Conservation (phyloP, 2,329 filamentous ascomycete genomes). For the Thelonectria olida region DNA sequence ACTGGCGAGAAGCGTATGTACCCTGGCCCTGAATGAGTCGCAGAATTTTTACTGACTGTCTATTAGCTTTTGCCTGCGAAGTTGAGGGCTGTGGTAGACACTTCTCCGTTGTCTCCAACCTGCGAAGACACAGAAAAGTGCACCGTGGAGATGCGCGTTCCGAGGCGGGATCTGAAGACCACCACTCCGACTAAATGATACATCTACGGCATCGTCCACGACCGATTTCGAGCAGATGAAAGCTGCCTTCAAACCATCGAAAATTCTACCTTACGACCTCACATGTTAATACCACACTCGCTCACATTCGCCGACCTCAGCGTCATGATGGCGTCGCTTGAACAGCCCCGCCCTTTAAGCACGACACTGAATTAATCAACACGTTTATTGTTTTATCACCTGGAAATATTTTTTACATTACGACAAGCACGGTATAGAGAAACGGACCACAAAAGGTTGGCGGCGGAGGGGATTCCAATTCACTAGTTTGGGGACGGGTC, state of each 20-base stretch:
- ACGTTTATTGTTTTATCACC: conserved; percentile 30
- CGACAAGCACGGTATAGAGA: conserved; percentile 41
- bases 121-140: conserved; percentile 93
- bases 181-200: conserved; percentile 64
- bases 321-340: conserved; percentile 10
- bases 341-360: conserved; percentile 11
- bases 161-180: conserved; percentile 70
- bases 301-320: conserved; percentile 3
- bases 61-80: conserved; percentile 87
- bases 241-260: background rate
- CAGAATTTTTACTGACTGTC: conserved; percentile 19
- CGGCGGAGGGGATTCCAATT: conserved; percentile 31
- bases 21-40: background rate
- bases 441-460: conserved; percentile 38
- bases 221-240: background rate
- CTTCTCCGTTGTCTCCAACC: conserved; percentile 96
- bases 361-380: conserved; percentile 26
- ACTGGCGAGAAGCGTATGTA: conserved; percentile 96
- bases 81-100: conserved; percentile 94
- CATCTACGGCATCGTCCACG: background rate
- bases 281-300: conserved; percentile 14
- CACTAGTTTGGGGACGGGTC: conserved; percentile 25
- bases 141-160: conserved; percentile 77
- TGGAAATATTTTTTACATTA: conserved; percentile 38
- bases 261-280: conserved; percentile 21